phyloP scores from a whole-genome alignment of 768 basidiomycete species.

The Botryobasidium botryosum region DNA sequence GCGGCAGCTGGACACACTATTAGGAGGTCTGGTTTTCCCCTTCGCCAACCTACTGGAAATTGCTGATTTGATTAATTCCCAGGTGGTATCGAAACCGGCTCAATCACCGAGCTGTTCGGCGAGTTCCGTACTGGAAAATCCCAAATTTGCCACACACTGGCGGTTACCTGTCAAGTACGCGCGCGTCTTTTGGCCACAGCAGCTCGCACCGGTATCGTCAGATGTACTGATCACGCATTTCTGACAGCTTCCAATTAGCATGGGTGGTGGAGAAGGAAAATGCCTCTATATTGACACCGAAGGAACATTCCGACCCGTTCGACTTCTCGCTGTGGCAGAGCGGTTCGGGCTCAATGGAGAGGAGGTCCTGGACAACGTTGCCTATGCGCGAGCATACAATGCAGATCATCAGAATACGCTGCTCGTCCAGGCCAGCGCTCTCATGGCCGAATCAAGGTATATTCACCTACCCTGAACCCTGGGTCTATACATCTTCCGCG shows the following conservation, averaged over 20 bases:
- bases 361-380: slow-evolving; percentile 95
- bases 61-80: neutral
- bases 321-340: slow-evolving; percentile 87
- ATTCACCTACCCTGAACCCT: too few relatives aligned
- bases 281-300: slow-evolving; percentile 99
- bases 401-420: slow-evolving; percentile 92
- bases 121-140: slow-evolving; percentile 98
- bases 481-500: neutral
- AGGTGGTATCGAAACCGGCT: slow-evolving; percentile 96
- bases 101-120: slow-evolving; percentile 95
- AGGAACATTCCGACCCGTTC: slow-evolving; percentile 94
- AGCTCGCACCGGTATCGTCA: neutral
- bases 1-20: slow-evolving; percentile 84
- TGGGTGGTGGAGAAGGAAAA: slow-evolving; percentile 99
- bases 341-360: slow-evolving; percentile 94
- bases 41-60: neutral
- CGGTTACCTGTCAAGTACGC: slow-evolving; percentile 78
- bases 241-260: slow-evolving; percentile 67
- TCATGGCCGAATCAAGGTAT: slow-evolving; percentile 97
- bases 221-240: neutral
- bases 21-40: slow-evolving; percentile 47
- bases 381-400: slow-evolving; percentile 96
- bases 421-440: slow-evolving; percentile 82
- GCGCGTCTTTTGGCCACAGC: neutral
- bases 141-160: slow-evolving; percentile 93